Percentiles rank a stretch among this genome's conserved stretches.
phyloP scores from a whole-genome alignment of 805 yeast species.

The Starmerella floricola region DNA sequence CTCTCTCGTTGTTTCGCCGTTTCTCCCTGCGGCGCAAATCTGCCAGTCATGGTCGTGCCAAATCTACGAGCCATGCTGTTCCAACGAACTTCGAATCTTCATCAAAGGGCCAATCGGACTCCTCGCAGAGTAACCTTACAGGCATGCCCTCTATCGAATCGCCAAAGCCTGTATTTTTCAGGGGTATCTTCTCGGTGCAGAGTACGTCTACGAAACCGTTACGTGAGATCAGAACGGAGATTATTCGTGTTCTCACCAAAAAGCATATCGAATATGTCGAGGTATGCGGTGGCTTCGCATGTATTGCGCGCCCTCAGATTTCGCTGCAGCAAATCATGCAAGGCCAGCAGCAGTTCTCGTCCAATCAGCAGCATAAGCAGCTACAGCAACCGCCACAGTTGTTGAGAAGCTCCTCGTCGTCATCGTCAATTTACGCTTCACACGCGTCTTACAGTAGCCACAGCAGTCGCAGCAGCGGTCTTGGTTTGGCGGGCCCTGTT shows the following conservation, averaged over 20 bases:
- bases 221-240: conserved; percentile 74
- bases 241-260: conserved; percentile 61
- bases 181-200: conserved; percentile 89
- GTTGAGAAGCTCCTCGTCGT: background rate
- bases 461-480: background rate
- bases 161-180: conserved; percentile 79
- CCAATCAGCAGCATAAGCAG: background rate
- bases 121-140: conserved; percentile 2
- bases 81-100: conserved; percentile 1
- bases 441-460: background rate
- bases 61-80: conserved; percentile 19
- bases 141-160: conserved; percentile 89
- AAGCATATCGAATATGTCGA: conserved; percentile 75
- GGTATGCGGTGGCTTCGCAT: conserved; percentile 86
- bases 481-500: too few species aligned
- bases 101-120: conserved; percentile 3
- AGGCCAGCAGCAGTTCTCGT: background rate
- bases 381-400: background rate
- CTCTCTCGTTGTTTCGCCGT: conserved; percentile 17
- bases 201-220: conserved; percentile 88
- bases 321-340: background rate
- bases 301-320: conserved; percentile 44
- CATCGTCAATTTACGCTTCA: background rate
- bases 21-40: conserved; percentile 19
- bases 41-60: conserved; percentile 18